Percentiles rank a stretch among this genome's conserved stretches.
These are phyloP conservation scores for Pseudogymnoascus sp. DNA, from an alignment of 2,329 filamentous ascomycete genomes.

Conservation along the genomic window DNA sequence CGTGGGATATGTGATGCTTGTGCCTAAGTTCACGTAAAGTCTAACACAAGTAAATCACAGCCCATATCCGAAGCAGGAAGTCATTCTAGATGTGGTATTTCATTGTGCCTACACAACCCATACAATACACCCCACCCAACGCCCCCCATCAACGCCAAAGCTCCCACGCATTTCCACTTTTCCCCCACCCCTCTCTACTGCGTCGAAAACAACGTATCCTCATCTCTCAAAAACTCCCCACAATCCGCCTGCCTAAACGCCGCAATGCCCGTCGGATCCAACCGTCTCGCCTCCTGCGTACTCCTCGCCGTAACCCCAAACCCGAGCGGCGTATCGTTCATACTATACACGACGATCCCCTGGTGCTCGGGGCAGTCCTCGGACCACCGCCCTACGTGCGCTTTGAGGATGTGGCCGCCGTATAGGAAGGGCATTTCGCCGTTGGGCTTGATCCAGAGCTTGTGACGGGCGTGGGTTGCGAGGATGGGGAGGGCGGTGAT, in stretches of 20 bases:
- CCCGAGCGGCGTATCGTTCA: constrained; percentile 88
- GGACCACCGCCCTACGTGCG: constrained; percentile 67
- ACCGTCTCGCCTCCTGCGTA: constrained; percentile 69
- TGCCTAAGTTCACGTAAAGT: not conserved
- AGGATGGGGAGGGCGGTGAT: constrained; percentile 82
- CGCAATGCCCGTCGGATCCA: constrained; percentile 85
- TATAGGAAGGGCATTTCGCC: constrained; percentile 97
- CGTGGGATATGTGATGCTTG: not conserved
- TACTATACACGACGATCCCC: constrained; percentile 80
- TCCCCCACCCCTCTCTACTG: constrained; percentile 12
- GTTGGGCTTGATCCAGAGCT: constrained; percentile 94
- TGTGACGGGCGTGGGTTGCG: constrained; percentile 84
- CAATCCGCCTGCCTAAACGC: constrained; percentile 89
- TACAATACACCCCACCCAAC: constrained; percentile 5
- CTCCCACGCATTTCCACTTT: not conserved
- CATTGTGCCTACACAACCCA: constrained; percentile 5
- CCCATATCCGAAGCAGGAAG: not conserved
- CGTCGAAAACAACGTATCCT: constrained; percentile 55
- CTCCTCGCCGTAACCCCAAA: constrained; percentile 88
- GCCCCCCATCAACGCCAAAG: not conserved
- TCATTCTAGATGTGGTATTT: constrained; percentile 3
- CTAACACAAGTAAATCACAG: not conserved
- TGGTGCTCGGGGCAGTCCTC: constrained; percentile 92
- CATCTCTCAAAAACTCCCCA: constrained; percentile 87
- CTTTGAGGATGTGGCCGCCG: constrained; percentile 75